phyloP scores from a whole-genome alignment of 371 early-diverging fungal genomes.

The Lichtheimia ramosa region DNA sequence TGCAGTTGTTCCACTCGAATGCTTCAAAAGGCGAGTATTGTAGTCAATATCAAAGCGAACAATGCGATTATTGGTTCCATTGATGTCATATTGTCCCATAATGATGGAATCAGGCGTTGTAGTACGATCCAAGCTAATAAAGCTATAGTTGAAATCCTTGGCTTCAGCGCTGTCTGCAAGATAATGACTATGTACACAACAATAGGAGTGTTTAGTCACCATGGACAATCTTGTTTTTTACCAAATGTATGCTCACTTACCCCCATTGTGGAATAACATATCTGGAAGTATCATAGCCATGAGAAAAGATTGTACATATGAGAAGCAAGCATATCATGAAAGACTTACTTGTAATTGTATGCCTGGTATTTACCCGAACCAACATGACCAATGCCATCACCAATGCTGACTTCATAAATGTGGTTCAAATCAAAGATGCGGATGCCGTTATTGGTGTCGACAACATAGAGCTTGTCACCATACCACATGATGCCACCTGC shows the following conservation, averaged over 20 bases:
- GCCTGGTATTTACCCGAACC: conserved; percentile 6
- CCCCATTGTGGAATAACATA: conserved; percentile 9
- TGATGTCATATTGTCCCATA: conserved; percentile 6
- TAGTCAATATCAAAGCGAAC: conserved; percentile 14
- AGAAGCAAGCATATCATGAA: not conserved
- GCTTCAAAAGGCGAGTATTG: not conserved
- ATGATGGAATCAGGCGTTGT: conserved; percentile 8
- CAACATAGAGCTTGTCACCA: conserved; percentile 8
- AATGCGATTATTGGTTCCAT: conserved; percentile 5
- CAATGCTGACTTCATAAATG: conserved; percentile 9
- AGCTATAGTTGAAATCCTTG: conserved; percentile 5
- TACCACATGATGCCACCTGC: conserved; percentile 14
- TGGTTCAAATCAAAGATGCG: conserved; percentile 12
- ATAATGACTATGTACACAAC: not conserved
- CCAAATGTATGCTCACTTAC: not conserved
- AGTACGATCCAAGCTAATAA: conserved; percentile 6
- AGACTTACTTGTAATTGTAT: conserved; percentile 9
- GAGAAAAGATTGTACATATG: not conserved
- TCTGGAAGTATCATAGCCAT: not conserved
- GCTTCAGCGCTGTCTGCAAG: not conserved
- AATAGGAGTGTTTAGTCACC: not conserved
- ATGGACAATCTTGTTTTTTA: too few relatives aligned
- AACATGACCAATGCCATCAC: conserved; percentile 8
- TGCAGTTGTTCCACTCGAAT: not conserved
- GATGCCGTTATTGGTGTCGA: conserved; percentile 7